Percentiles rank a stretch among this genome's conserved stretches.
Evolutionary conservation across 306 rosid species (phyloP).

Genomic region (Abrus precatorius): DNA sequence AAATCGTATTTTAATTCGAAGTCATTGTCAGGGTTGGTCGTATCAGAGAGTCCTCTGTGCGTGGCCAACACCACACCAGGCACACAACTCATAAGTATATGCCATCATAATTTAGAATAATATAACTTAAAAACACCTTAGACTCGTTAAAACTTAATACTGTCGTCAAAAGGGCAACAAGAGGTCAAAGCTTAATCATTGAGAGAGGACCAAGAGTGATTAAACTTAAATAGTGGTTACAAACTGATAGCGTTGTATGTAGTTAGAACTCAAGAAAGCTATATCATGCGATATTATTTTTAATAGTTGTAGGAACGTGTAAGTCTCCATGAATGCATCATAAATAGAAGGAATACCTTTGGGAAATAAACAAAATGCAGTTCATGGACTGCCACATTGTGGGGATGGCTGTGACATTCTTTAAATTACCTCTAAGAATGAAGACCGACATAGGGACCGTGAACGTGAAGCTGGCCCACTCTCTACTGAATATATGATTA

Average conservation of each 20-base stretch:
- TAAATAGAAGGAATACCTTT: constrained; percentile 41
- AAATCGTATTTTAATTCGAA: constrained; percentile 47
- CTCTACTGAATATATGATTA: constrained; percentile 43
- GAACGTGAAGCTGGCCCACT: constrained; percentile 46
- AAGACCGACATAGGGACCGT: constrained; percentile 58
- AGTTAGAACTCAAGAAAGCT: too few relatives aligned
- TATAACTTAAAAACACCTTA: too few relatives aligned
- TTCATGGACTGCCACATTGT: constrained; percentile 60
- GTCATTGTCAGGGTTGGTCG: constrained; percentile 54
- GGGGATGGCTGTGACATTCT: constrained; percentile 56
- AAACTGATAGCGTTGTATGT: too few relatives aligned
- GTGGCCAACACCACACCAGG: too few relatives aligned
- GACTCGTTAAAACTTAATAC: too few relatives aligned
- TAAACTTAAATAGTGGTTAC: too few relatives aligned
- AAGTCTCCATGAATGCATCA: constrained; percentile 43
- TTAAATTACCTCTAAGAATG: background rate
- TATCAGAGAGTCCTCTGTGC: background rate
- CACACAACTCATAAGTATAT: too few relatives aligned
- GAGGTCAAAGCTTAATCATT: too few relatives aligned
- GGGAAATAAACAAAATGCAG: constrained; percentile 41
- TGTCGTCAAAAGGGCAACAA: too few relatives aligned
- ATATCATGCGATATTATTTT: constrained; percentile 4
- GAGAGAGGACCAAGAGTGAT: too few relatives aligned
- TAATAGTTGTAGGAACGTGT: constrained; percentile 56
- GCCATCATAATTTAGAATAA: too few relatives aligned